phyloP scores from a whole-genome alignment of 768 basidiomycete genomes.

The Kwoniella botswanensis region DNA sequence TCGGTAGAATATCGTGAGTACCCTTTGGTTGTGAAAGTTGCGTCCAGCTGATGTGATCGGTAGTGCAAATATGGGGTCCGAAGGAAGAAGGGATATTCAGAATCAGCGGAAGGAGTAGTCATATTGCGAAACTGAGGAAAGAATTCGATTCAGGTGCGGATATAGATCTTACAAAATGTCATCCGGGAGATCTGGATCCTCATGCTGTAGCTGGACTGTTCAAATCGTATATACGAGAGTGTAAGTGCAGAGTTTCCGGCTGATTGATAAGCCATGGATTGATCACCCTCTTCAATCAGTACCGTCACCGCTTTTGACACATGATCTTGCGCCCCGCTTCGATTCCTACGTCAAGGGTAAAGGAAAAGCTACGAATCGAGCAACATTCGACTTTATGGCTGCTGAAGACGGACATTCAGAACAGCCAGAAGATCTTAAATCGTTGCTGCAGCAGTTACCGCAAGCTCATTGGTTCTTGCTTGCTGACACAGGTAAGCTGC shows the following conservation, averaged over 20 bases:
- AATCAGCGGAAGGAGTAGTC: constrained; percentile 80
- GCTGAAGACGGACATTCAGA: constrained; percentile 7
- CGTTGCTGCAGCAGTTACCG: constrained; percentile 73
- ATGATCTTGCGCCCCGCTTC: constrained; percentile 72
- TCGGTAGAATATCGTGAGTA: constrained; percentile 55
- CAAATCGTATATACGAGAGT: constrained; percentile 88
- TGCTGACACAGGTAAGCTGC: constrained; percentile 70
- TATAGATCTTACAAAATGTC: constrained; percentile 76
- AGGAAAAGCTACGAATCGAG: constrained; percentile 62
- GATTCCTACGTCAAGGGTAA: constrained; percentile 68
- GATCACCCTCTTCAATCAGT: constrained; percentile 62
- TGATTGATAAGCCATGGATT: neutral
- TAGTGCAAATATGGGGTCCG: constrained; percentile 54
- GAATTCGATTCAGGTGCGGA: constrained; percentile 93
- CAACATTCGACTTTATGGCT: constrained; percentile 39
- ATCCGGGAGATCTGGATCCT: constrained; percentile 87
- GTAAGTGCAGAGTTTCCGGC: constrained; percentile 63
- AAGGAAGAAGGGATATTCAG: constrained; percentile 63
- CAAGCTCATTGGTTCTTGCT: constrained; percentile 82
- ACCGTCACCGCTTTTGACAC: constrained; percentile 82
- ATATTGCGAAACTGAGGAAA: constrained; percentile 72
- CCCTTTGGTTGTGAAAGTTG: neutral
- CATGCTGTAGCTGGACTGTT: constrained; percentile 92
- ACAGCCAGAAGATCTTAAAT: constrained; percentile 64
- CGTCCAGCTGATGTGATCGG: constrained; percentile 2